These are phyloP conservation scores for Syncephalastrum contaminatum DNA, from an alignment of 371 early-diverging fungal species.

Conservation along the genomic window DNA sequence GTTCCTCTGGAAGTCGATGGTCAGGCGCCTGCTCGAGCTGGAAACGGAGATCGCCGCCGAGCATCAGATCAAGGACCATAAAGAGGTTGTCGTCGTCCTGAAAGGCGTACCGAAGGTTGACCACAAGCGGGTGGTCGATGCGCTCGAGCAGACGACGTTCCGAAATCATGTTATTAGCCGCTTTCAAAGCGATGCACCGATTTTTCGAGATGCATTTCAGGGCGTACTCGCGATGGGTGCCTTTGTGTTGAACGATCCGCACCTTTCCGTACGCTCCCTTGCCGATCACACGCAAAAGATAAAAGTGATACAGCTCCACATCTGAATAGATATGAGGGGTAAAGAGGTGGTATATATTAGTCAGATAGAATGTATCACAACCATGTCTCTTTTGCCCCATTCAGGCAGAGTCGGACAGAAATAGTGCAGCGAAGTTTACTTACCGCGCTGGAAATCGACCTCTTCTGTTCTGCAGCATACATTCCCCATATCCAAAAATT, in stretches of 20 bases:
- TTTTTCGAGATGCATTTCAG: constrained; percentile 60
- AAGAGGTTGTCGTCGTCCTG: constrained; percentile 79
- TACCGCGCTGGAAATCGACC: too few relatives aligned
- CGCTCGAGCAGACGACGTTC: constrained; percentile 54
- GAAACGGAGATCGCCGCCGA: constrained; percentile 87
- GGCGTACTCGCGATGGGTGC: constrained; percentile 52
- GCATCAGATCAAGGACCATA: constrained; percentile 78
- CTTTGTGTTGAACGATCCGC: constrained; percentile 83
- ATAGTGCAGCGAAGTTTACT: too few relatives aligned
- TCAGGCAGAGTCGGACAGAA: constrained; percentile 31
- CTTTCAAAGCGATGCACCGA: constrained; percentile 52
- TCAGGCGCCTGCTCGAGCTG: constrained; percentile 64
- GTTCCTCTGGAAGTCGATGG: constrained; percentile 59
- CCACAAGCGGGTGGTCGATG: constrained; percentile 51
- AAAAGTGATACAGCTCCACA: constrained; percentile 64
- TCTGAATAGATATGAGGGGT: constrained; percentile 24
- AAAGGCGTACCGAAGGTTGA: constrained; percentile 76
- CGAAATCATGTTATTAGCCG: constrained; percentile 54
- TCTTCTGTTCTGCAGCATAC: too few relatives aligned
- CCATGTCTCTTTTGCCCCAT: constrained; percentile 3
- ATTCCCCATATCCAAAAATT: too few relatives aligned
- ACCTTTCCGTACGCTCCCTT: constrained; percentile 82
- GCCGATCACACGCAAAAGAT: constrained; percentile 66
- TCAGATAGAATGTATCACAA: constrained; percentile 14
- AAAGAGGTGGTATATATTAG: constrained; percentile 4